Conservation (phyloP, 345 rosid genomes). For the Eutrema japonicum region DNA sequence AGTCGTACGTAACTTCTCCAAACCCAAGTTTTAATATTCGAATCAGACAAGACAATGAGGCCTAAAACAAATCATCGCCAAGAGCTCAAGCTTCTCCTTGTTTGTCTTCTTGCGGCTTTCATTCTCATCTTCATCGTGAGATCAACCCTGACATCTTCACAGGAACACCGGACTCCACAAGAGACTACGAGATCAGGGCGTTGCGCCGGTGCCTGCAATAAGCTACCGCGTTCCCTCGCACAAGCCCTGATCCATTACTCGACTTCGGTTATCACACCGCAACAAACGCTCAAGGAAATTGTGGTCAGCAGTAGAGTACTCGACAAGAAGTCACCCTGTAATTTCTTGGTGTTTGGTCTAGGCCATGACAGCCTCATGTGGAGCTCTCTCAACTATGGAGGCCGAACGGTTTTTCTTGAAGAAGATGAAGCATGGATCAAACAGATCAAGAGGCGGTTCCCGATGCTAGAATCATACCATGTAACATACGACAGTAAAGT, state of each 20-base stretch:
- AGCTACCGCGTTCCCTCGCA: slow-evolving; percentile 66
- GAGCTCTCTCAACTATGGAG: slow-evolving; percentile 87
- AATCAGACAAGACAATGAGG: slow-evolving; percentile 61
- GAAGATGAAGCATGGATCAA: slow-evolving; percentile 89
- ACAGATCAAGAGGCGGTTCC: slow-evolving; percentile 65
- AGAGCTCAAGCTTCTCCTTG: slow-evolving; percentile 61
- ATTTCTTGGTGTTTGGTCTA: slow-evolving; percentile 88
- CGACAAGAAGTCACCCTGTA: slow-evolving; percentile 78
- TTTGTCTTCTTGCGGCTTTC: slow-evolving; percentile 63
- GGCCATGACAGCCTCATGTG: slow-evolving; percentile 96
- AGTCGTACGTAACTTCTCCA: background rate
- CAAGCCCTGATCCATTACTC: slow-evolving; percentile 80
- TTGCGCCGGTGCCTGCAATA: slow-evolving; percentile 48
- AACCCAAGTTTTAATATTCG: slow-evolving; percentile 1
- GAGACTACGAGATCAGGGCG: slow-evolving; percentile 1
- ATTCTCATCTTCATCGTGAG: slow-evolving; percentile 61
- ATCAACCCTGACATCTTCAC: slow-evolving; percentile 61
- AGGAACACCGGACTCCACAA: slow-evolving; percentile 12
- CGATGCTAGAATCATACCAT: slow-evolving; percentile 73
- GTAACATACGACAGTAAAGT: slow-evolving; percentile 80
- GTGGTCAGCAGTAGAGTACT: slow-evolving; percentile 60
- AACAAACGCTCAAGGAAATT: slow-evolving; percentile 78
- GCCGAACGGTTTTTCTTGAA: slow-evolving; percentile 79
- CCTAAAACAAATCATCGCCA: slow-evolving; percentile 57
- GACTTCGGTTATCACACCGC: slow-evolving; percentile 84